A percentile compares a stretch with the other conserved stretches of the same genome.
Evolutionary conservation across 345 rosid genomes (phyloP).

Genomic region (Pseudoturritis turrita): DNA sequence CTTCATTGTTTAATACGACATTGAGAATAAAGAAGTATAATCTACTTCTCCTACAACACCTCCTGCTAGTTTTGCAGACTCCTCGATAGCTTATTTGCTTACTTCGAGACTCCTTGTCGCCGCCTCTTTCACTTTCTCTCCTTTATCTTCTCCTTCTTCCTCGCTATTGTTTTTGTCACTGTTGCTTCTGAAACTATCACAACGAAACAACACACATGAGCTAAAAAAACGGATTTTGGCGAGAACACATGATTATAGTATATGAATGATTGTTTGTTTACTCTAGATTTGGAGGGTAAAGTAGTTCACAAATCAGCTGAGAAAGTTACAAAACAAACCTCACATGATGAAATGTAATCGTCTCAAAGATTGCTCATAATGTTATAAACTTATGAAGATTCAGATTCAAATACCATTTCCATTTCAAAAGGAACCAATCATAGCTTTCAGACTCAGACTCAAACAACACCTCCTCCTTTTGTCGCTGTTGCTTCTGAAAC

Average conservation of each 20-base stretch:
- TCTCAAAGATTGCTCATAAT: not conserved
- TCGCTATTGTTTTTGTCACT: slow-evolving; percentile 13
- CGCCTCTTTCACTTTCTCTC: slow-evolving; percentile 49
- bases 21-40: too few relatives aligned
- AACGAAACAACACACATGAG: not conserved
- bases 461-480: too few relatives aligned
- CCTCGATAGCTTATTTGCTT: slow-evolving; percentile 42
- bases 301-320: slow-evolving; percentile 44
- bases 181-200: slow-evolving; percentile 47
- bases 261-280: slow-evolving; percentile 21
- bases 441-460: not conserved
- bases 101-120: slow-evolving; percentile 41
- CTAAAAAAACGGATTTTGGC: not conserved
- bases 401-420: slow-evolving; percentile 5
- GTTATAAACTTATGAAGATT: slow-evolving; percentile 4
- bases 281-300: slow-evolving; percentile 63
- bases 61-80: slow-evolving; percentile 55
- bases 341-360: slow-evolving; percentile 45
- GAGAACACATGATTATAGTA: not conserved
- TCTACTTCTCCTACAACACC: slow-evolving; percentile 35
- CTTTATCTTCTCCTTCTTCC: slow-evolving; percentile 19
- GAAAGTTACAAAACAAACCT: slow-evolving; percentile 34
- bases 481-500: too few relatives aligned
- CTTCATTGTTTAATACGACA: too few relatives aligned
- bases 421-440: slow-evolving; percentile 13